A percentile compares a stretch with the other conserved stretches of the same genome.
These are phyloP conservation scores for Fusarium hainanense DNA, from an alignment of 2,329 filamentous ascomycete species.

Conservation along the genomic window DNA sequence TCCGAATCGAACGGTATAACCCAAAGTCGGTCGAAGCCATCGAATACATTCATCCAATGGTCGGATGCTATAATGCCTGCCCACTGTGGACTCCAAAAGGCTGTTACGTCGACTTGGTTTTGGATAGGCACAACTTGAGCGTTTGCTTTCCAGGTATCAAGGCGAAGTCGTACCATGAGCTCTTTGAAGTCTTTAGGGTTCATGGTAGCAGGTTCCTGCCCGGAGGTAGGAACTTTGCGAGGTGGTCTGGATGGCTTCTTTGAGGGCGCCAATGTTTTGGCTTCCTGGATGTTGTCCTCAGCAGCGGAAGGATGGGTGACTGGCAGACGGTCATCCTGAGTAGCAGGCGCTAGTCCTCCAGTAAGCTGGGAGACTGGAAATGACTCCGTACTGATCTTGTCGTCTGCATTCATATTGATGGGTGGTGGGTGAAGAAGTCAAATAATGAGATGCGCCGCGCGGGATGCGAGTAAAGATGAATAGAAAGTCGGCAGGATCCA, in stretches of 20 bases:
- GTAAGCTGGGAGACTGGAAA: not conserved
- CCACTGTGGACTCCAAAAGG: slow-evolving; percentile 37
- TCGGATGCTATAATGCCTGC: not conserved
- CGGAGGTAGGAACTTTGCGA: not conserved
- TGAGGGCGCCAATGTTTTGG: not conserved
- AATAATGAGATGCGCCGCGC: not conserved
- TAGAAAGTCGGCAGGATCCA: not conserved
- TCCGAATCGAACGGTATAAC: slow-evolving; percentile 34
- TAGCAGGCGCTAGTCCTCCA: not conserved
- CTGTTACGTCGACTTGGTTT: slow-evolving; percentile 33
- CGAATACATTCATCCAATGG: slow-evolving; percentile 34
- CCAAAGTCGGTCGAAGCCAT: slow-evolving; percentile 42
- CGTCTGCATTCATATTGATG: slow-evolving; percentile 10
- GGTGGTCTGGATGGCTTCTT: slow-evolving; percentile 1
- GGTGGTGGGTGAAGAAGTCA: not conserved
- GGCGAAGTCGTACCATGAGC: slow-evolving; percentile 26
- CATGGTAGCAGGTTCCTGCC: not conserved
- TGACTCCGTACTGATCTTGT: not conserved
- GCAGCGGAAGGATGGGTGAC: not conserved
- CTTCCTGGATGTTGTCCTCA: not conserved
- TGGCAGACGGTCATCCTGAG: not conserved
- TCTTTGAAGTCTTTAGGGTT: slow-evolving; percentile 32
- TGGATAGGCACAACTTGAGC: slow-evolving; percentile 33
- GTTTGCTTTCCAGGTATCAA: slow-evolving; percentile 38
- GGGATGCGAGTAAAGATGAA: not conserved